Evolutionary conservation across 2,329 filamentous ascomycete species (phyloP).

Genomic region (Fonsecaea erecta): DNA sequence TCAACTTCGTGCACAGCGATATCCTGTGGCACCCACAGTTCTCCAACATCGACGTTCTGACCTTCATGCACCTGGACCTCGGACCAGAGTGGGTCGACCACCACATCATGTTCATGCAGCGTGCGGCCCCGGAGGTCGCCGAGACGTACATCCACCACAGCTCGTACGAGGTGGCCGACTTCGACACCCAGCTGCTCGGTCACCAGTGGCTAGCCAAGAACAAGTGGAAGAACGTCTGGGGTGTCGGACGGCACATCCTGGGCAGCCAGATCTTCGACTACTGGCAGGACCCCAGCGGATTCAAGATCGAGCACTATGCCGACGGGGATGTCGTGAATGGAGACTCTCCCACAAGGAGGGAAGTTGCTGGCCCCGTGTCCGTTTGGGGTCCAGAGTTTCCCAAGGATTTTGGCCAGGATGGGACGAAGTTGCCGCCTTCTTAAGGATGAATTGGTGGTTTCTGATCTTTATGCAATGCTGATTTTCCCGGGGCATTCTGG

Average conservation of each 20-base stretch:
- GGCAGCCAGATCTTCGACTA: constrained; percentile 75
- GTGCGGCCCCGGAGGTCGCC: constrained; percentile 20
- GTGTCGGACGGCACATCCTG: constrained; percentile 70
- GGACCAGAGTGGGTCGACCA: constrained; percentile 55
- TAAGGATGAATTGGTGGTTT: not conserved
- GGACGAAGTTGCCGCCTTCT: constrained; percentile 6
- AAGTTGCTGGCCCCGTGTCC: constrained; percentile 39
- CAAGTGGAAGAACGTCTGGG: constrained; percentile 69
- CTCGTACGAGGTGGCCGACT: constrained; percentile 72
- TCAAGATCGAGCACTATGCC: constrained; percentile 72
- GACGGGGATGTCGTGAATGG: constrained; percentile 62
- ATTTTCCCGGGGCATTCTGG: too few relatives aligned
- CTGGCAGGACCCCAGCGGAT: constrained; percentile 65
- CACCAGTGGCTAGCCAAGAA: constrained; percentile 70
- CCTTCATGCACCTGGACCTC: constrained; percentile 58
- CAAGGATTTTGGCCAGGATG: constrained; percentile 35
- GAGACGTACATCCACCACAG: constrained; percentile 66
- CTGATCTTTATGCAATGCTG: too few relatives aligned
- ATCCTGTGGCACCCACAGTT: constrained; percentile 45
- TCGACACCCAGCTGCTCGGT: constrained; percentile 70
- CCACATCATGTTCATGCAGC: constrained; percentile 56
- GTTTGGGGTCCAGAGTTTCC: constrained; percentile 45
- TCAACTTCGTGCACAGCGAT: constrained; percentile 55
- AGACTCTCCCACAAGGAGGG: constrained; percentile 40
- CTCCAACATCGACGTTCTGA: constrained; percentile 45